These are phyloP conservation scores for Chlorella sorokiniana DNA, from an alignment of 139 green algal species.

Conservation along the genomic window DNA sequence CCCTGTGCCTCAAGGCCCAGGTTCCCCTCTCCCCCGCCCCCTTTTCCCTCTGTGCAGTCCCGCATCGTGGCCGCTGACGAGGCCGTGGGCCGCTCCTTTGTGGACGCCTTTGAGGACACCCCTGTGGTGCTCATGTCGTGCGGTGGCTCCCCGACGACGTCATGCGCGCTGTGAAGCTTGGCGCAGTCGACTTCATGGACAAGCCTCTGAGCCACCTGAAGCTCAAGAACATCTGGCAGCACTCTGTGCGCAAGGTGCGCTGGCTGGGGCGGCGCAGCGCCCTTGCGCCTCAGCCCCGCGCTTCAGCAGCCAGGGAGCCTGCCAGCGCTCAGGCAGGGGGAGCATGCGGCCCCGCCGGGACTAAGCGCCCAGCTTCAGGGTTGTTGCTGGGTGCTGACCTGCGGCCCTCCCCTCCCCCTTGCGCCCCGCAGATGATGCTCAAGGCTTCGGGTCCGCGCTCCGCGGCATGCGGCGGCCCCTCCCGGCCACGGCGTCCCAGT, in stretches of 20 bases:
- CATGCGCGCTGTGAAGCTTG: constrained; percentile 72
- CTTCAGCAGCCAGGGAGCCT: too few species aligned
- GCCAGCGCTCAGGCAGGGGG: too few species aligned
- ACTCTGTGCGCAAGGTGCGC: constrained; percentile 77
- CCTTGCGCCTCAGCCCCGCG: not conserved
- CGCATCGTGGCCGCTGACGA: constrained; percentile 33
- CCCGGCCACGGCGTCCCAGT: not conserved
- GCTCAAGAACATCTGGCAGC: constrained; percentile 88
- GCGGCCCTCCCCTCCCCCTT: not conserved
- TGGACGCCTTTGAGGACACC: constrained; percentile 38
- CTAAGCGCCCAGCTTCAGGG: too few species aligned
- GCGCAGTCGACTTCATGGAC: constrained; percentile 81
- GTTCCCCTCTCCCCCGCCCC: not conserved
- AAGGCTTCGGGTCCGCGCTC: constrained; percentile 6
- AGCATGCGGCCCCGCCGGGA: too few species aligned
- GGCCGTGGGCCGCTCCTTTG: constrained; percentile 28
- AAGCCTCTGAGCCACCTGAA: constrained; percentile 75
- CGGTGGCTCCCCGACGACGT: constrained; percentile 52
- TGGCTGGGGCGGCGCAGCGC: not conserved
- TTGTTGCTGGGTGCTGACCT: not conserved
- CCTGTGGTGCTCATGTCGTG: constrained; percentile 67
- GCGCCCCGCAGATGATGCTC: constrained; percentile 9
- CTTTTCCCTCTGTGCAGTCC: constrained; percentile 26
- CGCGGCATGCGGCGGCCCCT: not conserved
- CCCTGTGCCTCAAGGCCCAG: not conserved